phyloP scores from a whole-genome alignment of 208 protist genomes.

The Leishmania braziliensis region DNA sequence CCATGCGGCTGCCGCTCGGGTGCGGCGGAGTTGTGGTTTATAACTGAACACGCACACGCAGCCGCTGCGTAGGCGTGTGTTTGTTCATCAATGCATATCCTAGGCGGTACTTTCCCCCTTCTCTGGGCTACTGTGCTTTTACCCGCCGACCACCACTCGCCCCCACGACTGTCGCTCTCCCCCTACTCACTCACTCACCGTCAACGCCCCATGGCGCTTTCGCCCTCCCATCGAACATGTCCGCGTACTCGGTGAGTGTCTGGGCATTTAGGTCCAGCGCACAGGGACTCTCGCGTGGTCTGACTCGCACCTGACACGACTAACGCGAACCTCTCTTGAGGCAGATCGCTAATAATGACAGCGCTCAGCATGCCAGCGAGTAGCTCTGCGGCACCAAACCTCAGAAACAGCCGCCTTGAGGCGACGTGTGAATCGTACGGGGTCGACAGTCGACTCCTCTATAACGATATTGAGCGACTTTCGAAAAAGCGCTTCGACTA shows the following conservation, averaged over 20 bases:
- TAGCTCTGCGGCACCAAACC: neutral
- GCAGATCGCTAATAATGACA: neutral
- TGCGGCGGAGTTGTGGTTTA: neutral
- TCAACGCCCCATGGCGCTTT: neutral
- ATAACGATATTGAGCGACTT: constrained; percentile 43
- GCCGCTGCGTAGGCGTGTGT: neutral
- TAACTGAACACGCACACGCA: neutral
- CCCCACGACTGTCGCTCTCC: neutral
- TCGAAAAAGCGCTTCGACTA: constrained; percentile 24
- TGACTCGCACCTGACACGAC: neutral
- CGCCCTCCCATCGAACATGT: neutral
- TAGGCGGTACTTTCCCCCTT: constrained; percentile 2
- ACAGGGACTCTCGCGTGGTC: neutral
- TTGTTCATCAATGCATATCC: constrained; percentile 2
- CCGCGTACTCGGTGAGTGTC: neutral
- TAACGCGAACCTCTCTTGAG: neutral
- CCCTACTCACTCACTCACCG: neutral
- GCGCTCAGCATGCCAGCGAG: neutral
- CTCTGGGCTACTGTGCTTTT: neutral
- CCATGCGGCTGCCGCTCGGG: neutral
- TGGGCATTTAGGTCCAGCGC: neutral
- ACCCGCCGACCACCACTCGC: neutral
- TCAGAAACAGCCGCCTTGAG: neutral
- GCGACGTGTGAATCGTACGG: constrained; percentile 23
- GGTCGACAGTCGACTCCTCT: constrained; percentile 56